Base-by-base conservation (phyloP, 305 asterid genomes). In the Stenogyne calaminthoides region DNA sequence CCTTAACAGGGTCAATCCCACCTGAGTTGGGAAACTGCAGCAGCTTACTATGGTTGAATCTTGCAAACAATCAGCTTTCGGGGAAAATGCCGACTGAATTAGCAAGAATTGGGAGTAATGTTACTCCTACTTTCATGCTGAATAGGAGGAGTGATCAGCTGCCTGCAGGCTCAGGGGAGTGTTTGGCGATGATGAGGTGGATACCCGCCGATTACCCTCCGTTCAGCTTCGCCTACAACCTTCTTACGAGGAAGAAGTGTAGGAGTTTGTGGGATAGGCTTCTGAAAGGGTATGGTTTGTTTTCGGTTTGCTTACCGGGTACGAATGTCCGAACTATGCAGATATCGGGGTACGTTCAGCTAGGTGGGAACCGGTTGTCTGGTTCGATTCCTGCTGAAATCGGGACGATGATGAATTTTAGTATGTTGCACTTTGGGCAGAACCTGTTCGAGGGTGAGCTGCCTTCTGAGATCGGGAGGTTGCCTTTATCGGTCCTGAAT, bases 121-220 rank as follows among this genome's bases (percentile, higher is more conserved):
- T 78, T 0, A 73, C 67, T 14, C 84, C 87, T 5, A 88, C 97
- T 42, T 95, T 95, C 75, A 46, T 85, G 76, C 59, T 58, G 9
- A 95, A 95, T 58, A 76, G 90, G 77, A 47, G 40, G 49, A 68
- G 70, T 29, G 78, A 82, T 20, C 67, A 60, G 73, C 76, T 87
- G 68, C 83, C 83, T n/a, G 88, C 88, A 0, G 97, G 96, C 69
- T 89, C 97, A 0, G 97, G 98, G 34, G 99, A 93, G 14, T 93
- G 97, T 64, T 77, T 81, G 78, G 70, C 92, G 10, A 85, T 95
- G 99, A 85, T 5, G 91, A 84, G 98, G 77, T 95, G 99, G 99
- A 88, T 95, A 73, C 98, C 98, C 20, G 97, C 98, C 9, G 95
- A 95, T 80, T 92, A 95, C 67, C 94, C 92, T 3, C 99, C 98